These are phyloP conservation scores for Daldinia sp. DNA, from an alignment of 2,329 filamentous ascomycete species.

Conservation along the genomic window DNA sequence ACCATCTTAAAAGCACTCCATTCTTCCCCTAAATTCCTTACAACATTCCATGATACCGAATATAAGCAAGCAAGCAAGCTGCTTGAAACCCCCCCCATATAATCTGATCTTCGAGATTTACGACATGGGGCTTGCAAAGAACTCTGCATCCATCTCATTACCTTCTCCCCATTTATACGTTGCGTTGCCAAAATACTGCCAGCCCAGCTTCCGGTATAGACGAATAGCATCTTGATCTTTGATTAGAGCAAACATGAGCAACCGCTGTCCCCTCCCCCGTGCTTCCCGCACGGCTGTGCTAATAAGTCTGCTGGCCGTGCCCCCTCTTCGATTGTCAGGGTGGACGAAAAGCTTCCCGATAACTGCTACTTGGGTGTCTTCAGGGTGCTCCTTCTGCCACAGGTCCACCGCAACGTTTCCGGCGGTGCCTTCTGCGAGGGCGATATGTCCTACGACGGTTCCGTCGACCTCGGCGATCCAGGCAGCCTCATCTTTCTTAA, in stretches of 20 bases:
- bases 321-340: too few species aligned
- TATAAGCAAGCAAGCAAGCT: background rate
- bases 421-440: too few species aligned
- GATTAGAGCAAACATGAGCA: slow-evolving; percentile 38
- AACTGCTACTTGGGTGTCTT: too few species aligned
- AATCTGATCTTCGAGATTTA: slow-evolving; percentile 4
- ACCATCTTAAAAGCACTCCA: background rate
- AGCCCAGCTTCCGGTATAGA: slow-evolving; percentile 38
- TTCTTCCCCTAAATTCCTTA: background rate
- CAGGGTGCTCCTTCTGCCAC: too few species aligned
- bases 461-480: too few species aligned
- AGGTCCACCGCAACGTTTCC: too few species aligned
- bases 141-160: slow-evolving; percentile 35
- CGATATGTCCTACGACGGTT: too few species aligned
- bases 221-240: slow-evolving; percentile 44
- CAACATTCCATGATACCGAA: background rate
- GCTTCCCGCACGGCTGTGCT: slow-evolving; percentile 33
- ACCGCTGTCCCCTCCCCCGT: slow-evolving; percentile 19
- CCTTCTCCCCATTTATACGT: slow-evolving; percentile 37
- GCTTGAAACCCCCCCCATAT: background rate
- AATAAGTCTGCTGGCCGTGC: slow-evolving; percentile 36
- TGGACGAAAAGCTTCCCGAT: too few species aligned
- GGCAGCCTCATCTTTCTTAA: too few species aligned
- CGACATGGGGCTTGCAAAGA: slow-evolving; percentile 31
- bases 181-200: slow-evolving; percentile 36